Percentiles rank a stretch among this genome's conserved stretches.
Evolutionary conservation across 2,329 filamentous ascomycete genomes (phyloP).

Genomic region (Daldinia sp.): DNA sequence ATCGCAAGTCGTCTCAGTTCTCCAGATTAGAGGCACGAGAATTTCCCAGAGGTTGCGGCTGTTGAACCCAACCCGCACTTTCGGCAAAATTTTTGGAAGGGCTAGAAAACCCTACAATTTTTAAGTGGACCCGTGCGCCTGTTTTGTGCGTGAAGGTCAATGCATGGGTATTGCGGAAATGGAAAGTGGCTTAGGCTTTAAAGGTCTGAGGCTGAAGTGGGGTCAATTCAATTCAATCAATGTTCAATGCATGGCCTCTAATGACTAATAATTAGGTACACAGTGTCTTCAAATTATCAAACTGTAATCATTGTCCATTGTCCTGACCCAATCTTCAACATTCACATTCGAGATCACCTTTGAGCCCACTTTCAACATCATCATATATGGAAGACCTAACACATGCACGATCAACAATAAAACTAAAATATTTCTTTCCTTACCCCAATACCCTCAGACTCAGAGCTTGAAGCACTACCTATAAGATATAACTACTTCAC

Average conservation of each 20-base stretch:
- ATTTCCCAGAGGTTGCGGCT: slow-evolving; percentile 47
- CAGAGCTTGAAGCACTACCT: background rate
- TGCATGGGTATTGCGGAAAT: background rate
- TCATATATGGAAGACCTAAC: no score
- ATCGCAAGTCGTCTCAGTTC: slow-evolving; percentile 50
- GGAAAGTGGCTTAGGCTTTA: background rate
- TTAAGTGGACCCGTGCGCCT: slow-evolving; percentile 17
- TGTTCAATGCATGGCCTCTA: no score
- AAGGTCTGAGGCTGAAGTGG: slow-evolving; percentile 5
- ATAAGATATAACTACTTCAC: background rate
- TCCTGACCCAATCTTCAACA: no score
- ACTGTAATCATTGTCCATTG: no score
- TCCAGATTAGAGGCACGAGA: slow-evolving; percentile 54
- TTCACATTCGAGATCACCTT: no score
- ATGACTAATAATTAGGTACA: no score
- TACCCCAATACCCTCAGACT: background rate
- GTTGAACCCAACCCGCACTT: slow-evolving; percentile 46
- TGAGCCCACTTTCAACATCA: no score
- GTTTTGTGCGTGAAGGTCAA: background rate
- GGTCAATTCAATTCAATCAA: no score
- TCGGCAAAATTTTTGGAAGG: slow-evolving; percentile 58
- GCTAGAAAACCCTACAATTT: slow-evolving; percentile 59
- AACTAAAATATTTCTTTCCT: background rate
- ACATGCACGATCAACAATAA: background rate
- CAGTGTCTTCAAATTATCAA: background rate